Conservation (phyloP, 345 rosid species). For the Euclidium syriacum region DNA sequence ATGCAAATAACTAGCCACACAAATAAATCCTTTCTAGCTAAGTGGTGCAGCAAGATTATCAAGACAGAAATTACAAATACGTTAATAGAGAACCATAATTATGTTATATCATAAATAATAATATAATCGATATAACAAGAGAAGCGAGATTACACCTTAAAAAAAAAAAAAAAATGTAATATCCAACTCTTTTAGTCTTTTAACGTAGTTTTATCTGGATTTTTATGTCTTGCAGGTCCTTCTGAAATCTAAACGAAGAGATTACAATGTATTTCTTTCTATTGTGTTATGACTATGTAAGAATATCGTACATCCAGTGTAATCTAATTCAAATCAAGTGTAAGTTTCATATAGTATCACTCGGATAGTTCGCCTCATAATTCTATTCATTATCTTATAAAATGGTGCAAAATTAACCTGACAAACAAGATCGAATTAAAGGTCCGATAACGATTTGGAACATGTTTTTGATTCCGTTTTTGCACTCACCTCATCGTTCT, state of each 20-base stretch:
- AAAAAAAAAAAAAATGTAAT: too few species aligned
- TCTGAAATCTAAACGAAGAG: constrained; percentile 14
- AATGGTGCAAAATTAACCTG: not conserved
- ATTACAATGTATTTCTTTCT: constrained; percentile 17
- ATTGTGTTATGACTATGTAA: constrained; percentile 13
- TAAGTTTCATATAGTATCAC: not conserved
- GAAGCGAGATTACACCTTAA: too few species aligned
- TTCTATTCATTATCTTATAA: not conserved
- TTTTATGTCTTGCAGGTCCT: constrained; percentile 21
- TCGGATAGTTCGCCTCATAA: not conserved
- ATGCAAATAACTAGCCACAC: too few species aligned
- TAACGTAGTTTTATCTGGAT: not conserved
- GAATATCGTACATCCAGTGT: not conserved
- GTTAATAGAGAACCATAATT: too few species aligned
- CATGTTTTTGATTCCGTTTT: constrained; percentile 8
- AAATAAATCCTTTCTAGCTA: too few species aligned
- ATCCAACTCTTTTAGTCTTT: not conserved
- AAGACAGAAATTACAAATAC: too few species aligned
- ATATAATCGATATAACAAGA: too few species aligned
- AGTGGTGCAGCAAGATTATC: not conserved
- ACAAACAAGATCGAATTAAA: not conserved
- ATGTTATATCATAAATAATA: too few species aligned
- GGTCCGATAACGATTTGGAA: not conserved
- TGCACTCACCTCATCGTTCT: not conserved
- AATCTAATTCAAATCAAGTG: constrained; percentile 17